phyloP scores from a whole-genome alignment of 2,329 filamentous ascomycete genomes.

The Colletotrichum melonis region DNA sequence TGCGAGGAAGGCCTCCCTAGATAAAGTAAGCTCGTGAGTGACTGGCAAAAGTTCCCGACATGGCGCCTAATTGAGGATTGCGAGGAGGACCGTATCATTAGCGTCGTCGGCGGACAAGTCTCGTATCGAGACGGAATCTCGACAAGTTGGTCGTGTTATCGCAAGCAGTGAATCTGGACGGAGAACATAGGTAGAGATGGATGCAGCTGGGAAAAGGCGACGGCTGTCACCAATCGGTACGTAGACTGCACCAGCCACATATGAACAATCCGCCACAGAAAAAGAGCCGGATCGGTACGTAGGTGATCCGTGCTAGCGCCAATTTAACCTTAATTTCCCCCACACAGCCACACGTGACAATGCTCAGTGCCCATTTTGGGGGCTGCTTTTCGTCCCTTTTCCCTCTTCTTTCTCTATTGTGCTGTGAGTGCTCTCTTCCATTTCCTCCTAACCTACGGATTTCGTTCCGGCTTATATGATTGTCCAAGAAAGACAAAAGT shows the following conservation, averaged over 20 bases:
- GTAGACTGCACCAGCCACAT: too few relatives aligned
- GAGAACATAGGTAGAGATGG: neutral
- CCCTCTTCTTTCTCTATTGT: neutral
- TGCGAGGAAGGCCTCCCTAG: neutral
- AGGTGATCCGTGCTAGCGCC: constrained; percentile 14
- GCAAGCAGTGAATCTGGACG: neutral
- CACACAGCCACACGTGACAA: constrained; percentile 13
- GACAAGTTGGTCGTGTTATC: neutral
- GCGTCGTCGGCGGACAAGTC: neutral
- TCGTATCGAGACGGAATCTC: neutral
- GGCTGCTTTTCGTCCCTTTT: neutral
- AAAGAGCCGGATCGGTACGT: too few relatives aligned
- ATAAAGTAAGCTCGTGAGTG: neutral
- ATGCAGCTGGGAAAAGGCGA: neutral
- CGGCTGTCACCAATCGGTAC: too few relatives aligned
- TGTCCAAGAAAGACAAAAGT: constrained; percentile 8
- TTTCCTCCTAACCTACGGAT: too few relatives aligned
- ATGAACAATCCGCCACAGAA: too few relatives aligned
- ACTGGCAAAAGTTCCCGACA: constrained; percentile 5
- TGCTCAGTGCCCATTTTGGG: neutral
- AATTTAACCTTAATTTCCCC: constrained; percentile 27
- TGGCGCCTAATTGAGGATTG: neutral
- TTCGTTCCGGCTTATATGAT: too few relatives aligned
- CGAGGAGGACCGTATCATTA: neutral
- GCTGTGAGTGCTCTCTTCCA: neutral